phyloP scores from a whole-genome alignment of 1,139 yeast genomes.

The Nakaseomyces bracarensis region DNA sequence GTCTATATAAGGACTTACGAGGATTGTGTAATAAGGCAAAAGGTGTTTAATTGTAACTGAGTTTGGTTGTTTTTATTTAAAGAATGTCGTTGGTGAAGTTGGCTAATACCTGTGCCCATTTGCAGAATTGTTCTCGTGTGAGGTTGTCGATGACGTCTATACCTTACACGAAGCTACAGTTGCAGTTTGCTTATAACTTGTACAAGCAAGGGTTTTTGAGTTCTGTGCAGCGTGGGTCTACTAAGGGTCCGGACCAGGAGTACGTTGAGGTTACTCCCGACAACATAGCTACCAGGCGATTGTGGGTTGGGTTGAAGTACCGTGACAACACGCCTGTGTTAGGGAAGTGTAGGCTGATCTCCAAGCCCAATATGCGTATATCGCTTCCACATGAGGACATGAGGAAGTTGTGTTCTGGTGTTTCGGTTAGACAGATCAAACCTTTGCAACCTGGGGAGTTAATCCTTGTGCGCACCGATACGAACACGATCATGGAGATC shows the following conservation, averaged over 20 bases:
- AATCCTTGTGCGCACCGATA: conserved; percentile 50
- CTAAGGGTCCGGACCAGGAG: conserved; percentile 70
- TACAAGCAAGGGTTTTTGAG: conserved; percentile 88
- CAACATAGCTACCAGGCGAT: conserved; percentile 74
- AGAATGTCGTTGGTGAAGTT: conserved; percentile 76
- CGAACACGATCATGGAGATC: conserved; percentile 54
- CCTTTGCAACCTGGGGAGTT: conserved; percentile 90
- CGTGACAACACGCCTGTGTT: conserved; percentile 74
- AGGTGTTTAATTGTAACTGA: too few species aligned
- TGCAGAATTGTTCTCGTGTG: conserved; percentile 80
- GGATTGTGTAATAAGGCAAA: too few species aligned
- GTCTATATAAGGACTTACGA: too few species aligned
- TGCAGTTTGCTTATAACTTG: conserved; percentile 74
- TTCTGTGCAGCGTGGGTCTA: conserved; percentile 80
- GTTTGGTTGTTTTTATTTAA: too few species aligned
- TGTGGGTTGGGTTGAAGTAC: conserved; percentile 90
- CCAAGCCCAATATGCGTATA: conserved; percentile 79
- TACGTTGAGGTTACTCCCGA: conserved; percentile 82
- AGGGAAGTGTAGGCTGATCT: conserved; percentile 60
- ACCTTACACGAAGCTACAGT: conserved; percentile 76
- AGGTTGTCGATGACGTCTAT: conserved; percentile 67
- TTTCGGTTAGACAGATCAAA: conserved; percentile 61
- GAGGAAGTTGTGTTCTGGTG: conserved; percentile 67
- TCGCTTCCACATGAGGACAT: conserved; percentile 56
- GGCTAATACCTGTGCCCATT: conserved; percentile 79